These are phyloP conservation scores for Tolypocladium album DNA, from an alignment of 2,329 filamentous ascomycete species.

Conservation along the genomic window DNA sequence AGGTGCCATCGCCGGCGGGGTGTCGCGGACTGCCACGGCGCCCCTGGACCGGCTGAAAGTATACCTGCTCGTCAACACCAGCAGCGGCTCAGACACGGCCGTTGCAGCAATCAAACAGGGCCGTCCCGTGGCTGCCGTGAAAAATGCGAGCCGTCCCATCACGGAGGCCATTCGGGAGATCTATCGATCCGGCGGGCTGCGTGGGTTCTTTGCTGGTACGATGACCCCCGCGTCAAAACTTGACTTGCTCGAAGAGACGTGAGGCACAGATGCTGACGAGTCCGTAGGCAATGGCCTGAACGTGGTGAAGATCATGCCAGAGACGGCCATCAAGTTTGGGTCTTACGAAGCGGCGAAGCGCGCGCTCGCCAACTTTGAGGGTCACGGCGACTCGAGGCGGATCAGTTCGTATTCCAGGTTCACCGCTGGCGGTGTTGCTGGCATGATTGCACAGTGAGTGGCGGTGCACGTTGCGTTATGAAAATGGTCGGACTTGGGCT, in stretches of 20 bases:
- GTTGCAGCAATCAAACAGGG: constrained; percentile 60
- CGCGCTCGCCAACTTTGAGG: constrained; percentile 74
- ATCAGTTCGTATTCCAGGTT: constrained; percentile 85
- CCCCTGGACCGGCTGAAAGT: constrained; percentile 96
- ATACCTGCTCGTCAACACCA: constrained; percentile 88
- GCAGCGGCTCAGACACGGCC: constrained; percentile 35
- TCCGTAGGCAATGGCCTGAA: constrained; percentile 85
- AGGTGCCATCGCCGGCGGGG: constrained; percentile 85
- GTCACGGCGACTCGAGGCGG: constrained; percentile 67
- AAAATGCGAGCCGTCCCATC: constrained; percentile 59
- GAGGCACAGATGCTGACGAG: background rate
- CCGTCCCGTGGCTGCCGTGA: constrained; percentile 51
- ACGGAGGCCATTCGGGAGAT: constrained; percentile 64
- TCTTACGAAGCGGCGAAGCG: constrained; percentile 94
- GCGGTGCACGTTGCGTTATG: background rate
- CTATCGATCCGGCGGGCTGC: constrained; percentile 75
- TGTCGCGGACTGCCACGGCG: constrained; percentile 90
- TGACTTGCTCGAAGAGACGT: background rate
- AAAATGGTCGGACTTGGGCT: background rate
- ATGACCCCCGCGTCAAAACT: background rate
- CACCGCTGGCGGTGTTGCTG: constrained; percentile 78
- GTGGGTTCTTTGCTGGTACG: constrained; percentile 87
- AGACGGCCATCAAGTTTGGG: constrained; percentile 96
- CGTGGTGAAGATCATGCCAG: constrained; percentile 95
- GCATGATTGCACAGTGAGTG: constrained; percentile 82